Evolutionary conservation across 805 yeast genomes (phyloP), one percentile per base, ranked within the genome.

Genomic region (Yamadazyma tumulicola): DNA sequence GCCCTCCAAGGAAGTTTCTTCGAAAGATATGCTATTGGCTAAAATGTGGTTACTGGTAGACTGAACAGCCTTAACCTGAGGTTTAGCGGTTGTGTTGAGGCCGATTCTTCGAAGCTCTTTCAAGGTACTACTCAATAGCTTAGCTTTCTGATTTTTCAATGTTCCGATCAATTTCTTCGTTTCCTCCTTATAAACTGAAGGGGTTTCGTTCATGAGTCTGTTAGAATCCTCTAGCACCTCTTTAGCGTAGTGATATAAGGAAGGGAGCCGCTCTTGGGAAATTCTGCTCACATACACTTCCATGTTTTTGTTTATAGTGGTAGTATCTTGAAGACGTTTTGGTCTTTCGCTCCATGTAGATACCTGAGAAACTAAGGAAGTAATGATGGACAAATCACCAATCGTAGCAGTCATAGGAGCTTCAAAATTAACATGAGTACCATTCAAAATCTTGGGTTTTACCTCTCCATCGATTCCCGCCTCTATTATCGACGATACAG

Each of bases 81-180:
- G 69, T 38, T 81, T 78, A 22, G 81, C 68, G 17, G 74, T 74
- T 3, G 79, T 64, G 46, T 77, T 82, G 45, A 93, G 58, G 1
- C 99, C 99, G 52, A 85, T 76, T 38, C 79, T 64, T 52, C 78
- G 75, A 35, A 91, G 61, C 45, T 85, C 93, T 42, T 79, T 78
- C 40, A 93, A 59, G 0, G 88, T 74, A 38, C 81, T 86, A 59
- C 93, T 83, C 35, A 94, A 62, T 5, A 88, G 58, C 45, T 81
- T 83, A 40, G 80, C 69, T 59, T 93, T 93, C 49, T 86, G 91
- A n/a, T 81, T 72, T 50, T 82, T 85, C 57, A 93, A 66, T 5
- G 86, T 71, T 2, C 88, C 80, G 1, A 65, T 51, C 1, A 48
- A 19, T 53, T 83, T 83, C 60, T 88, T 87, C 44, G 77, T 79